Evolutionary conservation across 768 basidiomycete species (phyloP), one percentile per base, ranked within the genome.

Genomic region (Cystofilobasidium macerans): DNA sequence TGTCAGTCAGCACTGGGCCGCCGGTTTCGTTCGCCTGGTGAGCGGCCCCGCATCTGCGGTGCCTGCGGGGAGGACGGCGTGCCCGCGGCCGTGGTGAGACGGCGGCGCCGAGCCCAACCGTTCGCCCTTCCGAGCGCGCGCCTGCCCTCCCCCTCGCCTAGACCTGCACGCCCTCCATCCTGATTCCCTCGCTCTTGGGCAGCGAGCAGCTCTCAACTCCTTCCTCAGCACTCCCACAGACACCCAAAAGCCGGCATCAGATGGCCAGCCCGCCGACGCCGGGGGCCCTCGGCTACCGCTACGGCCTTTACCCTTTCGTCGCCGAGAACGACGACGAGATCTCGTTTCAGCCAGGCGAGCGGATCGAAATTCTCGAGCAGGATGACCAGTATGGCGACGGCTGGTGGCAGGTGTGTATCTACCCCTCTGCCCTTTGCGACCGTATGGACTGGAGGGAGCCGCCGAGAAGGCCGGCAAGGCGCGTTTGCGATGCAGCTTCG

Each of bases 321-420:
- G 93, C 95, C 3, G 92, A 99, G 78, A 84, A 97, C 76, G 88
- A 88, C 60, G 95, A 99, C 76, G 95, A 99, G 77, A 82, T 98
- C 43, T 71, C 84, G 0, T 95, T 98, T 74, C 80, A 78, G 48
- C 85, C 85, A 5, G 93, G 93, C 2, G 90, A 98, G 70, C 80
- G 82, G 64, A 89, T 98, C 71, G 86, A 89, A 72, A 84, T 99
- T 33, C 65, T 97, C 47, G 94, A 98, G 79, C 89, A 84, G 77
- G 95, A 98, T 73, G 95, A 98, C 70, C 77, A 83, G 65, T 98
- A 88, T 74, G 83, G 83, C 24, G 95, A 99, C 76, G 95, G 94
- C 22, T 98, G 95, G 95, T 98, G 90, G 90, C 82, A 84, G 81
- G 86, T 85, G 64, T 73, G 81, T 76, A 18, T 14, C 48, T 12